phyloP scores from a whole-genome alignment of 805 yeast species.

The Candida namnaoensis region DNA sequence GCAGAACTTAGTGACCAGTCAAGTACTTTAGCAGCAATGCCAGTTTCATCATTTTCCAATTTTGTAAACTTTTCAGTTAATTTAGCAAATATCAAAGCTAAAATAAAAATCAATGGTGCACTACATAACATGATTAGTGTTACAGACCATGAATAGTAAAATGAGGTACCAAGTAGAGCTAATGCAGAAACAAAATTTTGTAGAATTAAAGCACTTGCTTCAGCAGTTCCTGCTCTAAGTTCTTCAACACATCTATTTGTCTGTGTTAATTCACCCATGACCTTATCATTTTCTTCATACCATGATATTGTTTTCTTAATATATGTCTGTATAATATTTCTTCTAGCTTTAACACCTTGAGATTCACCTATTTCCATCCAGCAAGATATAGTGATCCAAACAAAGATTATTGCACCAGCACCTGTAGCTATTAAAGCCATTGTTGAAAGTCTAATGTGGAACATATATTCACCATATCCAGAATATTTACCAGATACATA shows the following conservation, averaged over 20 bases:
- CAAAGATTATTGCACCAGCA: conserved; percentile 30
- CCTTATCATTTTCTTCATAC: conserved; percentile 49
- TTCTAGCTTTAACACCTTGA: conserved; percentile 53
- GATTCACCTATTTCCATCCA: conserved; percentile 73
- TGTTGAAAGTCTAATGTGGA: conserved; percentile 27
- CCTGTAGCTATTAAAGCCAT: conserved; percentile 38
- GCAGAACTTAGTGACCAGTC: conserved; percentile 65
- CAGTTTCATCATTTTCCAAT: conserved; percentile 47
- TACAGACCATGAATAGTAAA: conserved; percentile 77
- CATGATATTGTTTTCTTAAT: conserved; percentile 42
- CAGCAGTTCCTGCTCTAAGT: conserved; percentile 56
- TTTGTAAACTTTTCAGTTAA: conserved; percentile 39
- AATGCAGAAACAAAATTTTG: conserved; percentile 45
- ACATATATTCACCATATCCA: conserved; percentile 22
- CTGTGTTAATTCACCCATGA: conserved; percentile 59
- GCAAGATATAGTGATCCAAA: conserved; percentile 45
- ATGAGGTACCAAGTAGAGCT: conserved; percentile 53
- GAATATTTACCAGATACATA: conserved; percentile 24
- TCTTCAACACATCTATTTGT: conserved; percentile 71
- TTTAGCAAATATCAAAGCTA: conserved; percentile 42
- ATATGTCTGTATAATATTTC: conserved; percentile 31
- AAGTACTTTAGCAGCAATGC: conserved; percentile 48
- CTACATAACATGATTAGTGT: conserved; percentile 71
- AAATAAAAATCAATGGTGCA: conserved; percentile 53
- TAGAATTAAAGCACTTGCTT: conserved; percentile 48